Evolutionary conservation across 192 early-diverging fungal species (phyloP).

Genomic region (Spizellomyces sp.): DNA sequence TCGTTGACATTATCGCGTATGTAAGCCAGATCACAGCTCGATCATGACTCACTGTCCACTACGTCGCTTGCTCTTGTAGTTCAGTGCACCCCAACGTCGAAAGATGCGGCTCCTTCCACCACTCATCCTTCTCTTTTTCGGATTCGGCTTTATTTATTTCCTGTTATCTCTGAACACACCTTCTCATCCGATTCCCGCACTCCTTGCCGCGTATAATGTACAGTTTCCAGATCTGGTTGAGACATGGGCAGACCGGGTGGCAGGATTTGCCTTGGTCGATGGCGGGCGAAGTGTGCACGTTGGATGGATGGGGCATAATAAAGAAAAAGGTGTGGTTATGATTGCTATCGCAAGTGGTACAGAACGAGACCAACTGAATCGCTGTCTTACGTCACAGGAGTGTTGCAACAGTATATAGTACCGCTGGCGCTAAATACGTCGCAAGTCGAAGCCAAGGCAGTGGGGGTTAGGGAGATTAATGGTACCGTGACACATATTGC

Average conservation of each 20-base stretch:
- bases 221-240: slow-evolving; percentile 5
- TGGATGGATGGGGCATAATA: slow-evolving; percentile 4
- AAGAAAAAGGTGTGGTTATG: not conserved
- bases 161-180: slow-evolving; percentile 4
- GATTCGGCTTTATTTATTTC: slow-evolving; percentile 12
- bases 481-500: slow-evolving; percentile 15
- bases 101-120: slow-evolving; percentile 19
- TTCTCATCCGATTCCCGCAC: slow-evolving; percentile 5
- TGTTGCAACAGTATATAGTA: not conserved
- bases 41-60: too few relatives aligned
- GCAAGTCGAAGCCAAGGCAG: not conserved
- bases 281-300: slow-evolving; percentile 3
- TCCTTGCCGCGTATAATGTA: not conserved
- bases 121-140: slow-evolving; percentile 1
- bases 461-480: not conserved
- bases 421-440: not conserved
- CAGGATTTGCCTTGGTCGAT: slow-evolving; percentile 19
- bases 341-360: not conserved
- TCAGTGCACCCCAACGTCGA: not conserved
- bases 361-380: not conserved
- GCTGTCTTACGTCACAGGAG: not conserved
- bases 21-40: too few relatives aligned
- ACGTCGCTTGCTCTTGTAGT: too few relatives aligned
- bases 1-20: too few relatives aligned
- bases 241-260: slow-evolving; percentile 2